These are phyloP conservation scores for Penicillium desertorum DNA, from an alignment of 495 filamentous ascomycete genomes.

Conservation along the genomic window DNA sequence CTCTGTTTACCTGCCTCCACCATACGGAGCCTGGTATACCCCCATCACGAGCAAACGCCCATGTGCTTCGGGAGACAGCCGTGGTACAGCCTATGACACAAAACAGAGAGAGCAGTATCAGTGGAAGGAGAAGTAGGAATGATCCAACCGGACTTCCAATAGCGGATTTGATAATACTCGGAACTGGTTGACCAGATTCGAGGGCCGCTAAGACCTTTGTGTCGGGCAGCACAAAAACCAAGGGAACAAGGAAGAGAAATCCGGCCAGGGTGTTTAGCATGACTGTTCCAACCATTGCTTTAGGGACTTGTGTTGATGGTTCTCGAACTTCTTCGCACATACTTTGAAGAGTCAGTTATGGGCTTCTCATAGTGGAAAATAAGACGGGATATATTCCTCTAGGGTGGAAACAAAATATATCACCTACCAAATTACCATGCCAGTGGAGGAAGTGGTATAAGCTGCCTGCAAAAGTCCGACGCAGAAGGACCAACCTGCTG, in stretches of 20 bases:
- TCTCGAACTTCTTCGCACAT: slow-evolving; percentile 65
- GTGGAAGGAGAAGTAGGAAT: slow-evolving; percentile 63
- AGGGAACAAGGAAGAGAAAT: slow-evolving; percentile 59
- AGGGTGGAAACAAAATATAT: background rate
- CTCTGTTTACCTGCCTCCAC: slow-evolving; percentile 53
- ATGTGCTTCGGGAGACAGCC: slow-evolving; percentile 65
- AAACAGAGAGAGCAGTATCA: slow-evolving; percentile 65
- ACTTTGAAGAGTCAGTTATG: slow-evolving; percentile 8
- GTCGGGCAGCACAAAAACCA: slow-evolving; percentile 61
- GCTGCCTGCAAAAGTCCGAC: slow-evolving; percentile 56
- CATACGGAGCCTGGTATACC: slow-evolving; percentile 61
- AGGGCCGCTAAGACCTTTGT: slow-evolving; percentile 50
- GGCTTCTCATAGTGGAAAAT: background rate
- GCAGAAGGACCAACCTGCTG: slow-evolving; percentile 57
- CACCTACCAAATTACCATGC: slow-evolving; percentile 33
- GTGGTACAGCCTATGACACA: slow-evolving; percentile 63
- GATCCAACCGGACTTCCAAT: slow-evolving; percentile 45
- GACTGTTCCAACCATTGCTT: slow-evolving; percentile 64
- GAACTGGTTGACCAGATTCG: slow-evolving; percentile 49
- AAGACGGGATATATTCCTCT: background rate
- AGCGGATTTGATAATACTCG: slow-evolving; percentile 20
- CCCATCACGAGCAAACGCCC: slow-evolving; percentile 58
- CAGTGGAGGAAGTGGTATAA: slow-evolving; percentile 54
- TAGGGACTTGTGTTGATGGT: slow-evolving; percentile 58
- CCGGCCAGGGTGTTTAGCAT: slow-evolving; percentile 62